Percentiles rank a stretch among this genome's conserved stretches.
These are phyloP conservation scores for Hydrangea macrophylla DNA, from an alignment of 148 eudicot genomes.

Conservation along the genomic window DNA sequence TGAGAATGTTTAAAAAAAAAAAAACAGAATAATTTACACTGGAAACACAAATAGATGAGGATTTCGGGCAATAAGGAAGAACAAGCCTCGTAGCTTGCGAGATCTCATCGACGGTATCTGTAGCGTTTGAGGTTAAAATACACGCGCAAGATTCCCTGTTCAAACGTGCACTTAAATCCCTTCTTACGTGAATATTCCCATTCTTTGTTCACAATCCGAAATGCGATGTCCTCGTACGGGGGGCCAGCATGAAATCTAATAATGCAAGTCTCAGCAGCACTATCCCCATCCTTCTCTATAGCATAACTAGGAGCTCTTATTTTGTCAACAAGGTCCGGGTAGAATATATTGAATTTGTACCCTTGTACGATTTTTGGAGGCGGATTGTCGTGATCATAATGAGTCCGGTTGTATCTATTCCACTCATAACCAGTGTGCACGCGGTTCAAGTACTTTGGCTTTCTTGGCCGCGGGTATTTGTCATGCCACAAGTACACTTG, in stretches of 20 bases:
- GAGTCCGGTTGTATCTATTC: slow-evolving; percentile 98
- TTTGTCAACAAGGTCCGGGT: slow-evolving; percentile 96
- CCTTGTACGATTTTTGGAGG: slow-evolving; percentile 99
- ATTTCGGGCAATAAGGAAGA: background rate
- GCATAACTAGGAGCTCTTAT: slow-evolving; percentile 69
- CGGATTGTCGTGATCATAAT: slow-evolving; percentile 94
- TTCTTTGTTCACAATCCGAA: slow-evolving; percentile 85
- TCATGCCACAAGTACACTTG: too few species aligned
- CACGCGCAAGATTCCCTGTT: slow-evolving; percentile 82
- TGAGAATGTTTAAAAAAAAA: too few species aligned
- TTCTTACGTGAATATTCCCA: slow-evolving; percentile 99
- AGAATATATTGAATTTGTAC: slow-evolving; percentile 96
- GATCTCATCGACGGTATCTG: slow-evolving; percentile 70
- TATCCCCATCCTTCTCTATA: slow-evolving; percentile 93
- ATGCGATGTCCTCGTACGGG: slow-evolving; percentile 98
- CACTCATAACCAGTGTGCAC: slow-evolving; percentile 99
- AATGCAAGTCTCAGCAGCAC: slow-evolving; percentile 84
- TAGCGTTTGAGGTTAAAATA: slow-evolving; percentile 88
- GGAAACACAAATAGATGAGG: too few species aligned
- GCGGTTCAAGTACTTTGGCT: slow-evolving; percentile 96
- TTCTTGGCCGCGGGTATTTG: slow-evolving; percentile 96
- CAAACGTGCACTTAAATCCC: slow-evolving; percentile 93
- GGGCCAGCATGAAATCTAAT: slow-evolving; percentile 96
- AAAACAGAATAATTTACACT: too few species aligned
- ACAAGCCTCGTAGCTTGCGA: background rate